Evolutionary conservation across 2,329 filamentous ascomycete species (phyloP), one percentile per base, ranked within the genome.

Genomic region (Pyrenophora seminiperda): DNA sequence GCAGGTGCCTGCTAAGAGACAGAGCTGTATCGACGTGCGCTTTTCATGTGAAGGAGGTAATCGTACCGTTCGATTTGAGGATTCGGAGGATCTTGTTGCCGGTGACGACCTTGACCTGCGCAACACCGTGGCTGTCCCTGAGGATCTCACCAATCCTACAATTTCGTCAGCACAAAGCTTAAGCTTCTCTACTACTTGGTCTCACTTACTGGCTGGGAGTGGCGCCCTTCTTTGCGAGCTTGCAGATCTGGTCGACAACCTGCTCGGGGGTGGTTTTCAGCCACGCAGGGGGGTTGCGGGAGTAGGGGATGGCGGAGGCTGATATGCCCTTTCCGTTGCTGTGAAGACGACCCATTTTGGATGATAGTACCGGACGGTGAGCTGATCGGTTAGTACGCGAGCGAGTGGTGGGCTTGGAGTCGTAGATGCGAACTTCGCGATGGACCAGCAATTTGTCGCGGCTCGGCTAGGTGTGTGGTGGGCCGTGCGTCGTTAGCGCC

Each of bases 291-390:
- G 91, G 78, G 71, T 85, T 87, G 82, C 94, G 93, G 68, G 91
- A 96, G 88, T 97, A 99, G 76, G 95, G 94, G 80, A 97, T 82
- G 74, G 94, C 91, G 61, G 91, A 96, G 81, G 90, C 81, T 68
- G 91, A 91, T 82, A 99, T 99, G 81, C 94, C 95, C 90, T 97
- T 97, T 83, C 94, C 93, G 75, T 97, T 96, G 86, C 85, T 90
- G 88, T 99, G 95, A 88, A 97, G 88, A 85, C 93, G 88, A 88
- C 92, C 91, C 91, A 96, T 96, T 68, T 79, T 89, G 79, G 65
- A 70, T 45, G 56, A 62, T 52, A 59, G 53, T 57, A 50, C 53
- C 46, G 58, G 51, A 53, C 51, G 55, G 47, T 32, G 57, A 60
- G 41, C 52, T 59, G 48, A 57, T 65, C 54, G 54, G 54, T 62